These are phyloP conservation scores for Mycena belliarum DNA, from an alignment of 768 basidiomycete species.

Conservation along the genomic window DNA sequence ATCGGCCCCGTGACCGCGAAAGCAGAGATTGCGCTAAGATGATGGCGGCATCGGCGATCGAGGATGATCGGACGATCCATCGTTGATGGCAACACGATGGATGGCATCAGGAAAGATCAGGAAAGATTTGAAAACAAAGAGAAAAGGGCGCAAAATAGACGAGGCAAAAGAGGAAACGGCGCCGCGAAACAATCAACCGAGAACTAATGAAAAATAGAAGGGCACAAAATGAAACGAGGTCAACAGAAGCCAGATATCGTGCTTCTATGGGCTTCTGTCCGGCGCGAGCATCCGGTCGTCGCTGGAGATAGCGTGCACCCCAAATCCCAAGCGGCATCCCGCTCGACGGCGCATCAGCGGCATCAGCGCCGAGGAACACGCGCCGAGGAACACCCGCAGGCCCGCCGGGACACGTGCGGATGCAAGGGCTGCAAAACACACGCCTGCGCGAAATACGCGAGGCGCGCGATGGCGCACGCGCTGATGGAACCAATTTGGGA, in stretches of 20 bases:
- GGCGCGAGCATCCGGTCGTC: not conserved
- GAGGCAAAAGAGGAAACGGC: not conserved
- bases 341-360: not conserved
- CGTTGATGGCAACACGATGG: not conserved
- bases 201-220: not conserved
- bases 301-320: not conserved
- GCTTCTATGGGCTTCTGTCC: no score
- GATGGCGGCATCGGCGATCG: not conserved
- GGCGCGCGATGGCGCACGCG: not conserved
- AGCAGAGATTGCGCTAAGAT: not conserved
- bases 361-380: no score
- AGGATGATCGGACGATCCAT: conserved; percentile 14
- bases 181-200: not conserved
- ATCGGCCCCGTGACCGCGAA: conserved; percentile 13
- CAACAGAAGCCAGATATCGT: conserved; percentile 1
- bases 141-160: conserved; percentile 3
- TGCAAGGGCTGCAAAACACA: not conserved
- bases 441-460: not conserved
- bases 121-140: not conserved
- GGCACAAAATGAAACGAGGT: not conserved
- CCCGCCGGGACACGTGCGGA: not conserved
- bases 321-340: not conserved
- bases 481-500: not conserved
- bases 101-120: not conserved
- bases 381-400: not conserved